Base-by-base conservation (phyloP, 2,329 filamentous ascomycete genomes). In the Cytospora schulzeri region DNA sequence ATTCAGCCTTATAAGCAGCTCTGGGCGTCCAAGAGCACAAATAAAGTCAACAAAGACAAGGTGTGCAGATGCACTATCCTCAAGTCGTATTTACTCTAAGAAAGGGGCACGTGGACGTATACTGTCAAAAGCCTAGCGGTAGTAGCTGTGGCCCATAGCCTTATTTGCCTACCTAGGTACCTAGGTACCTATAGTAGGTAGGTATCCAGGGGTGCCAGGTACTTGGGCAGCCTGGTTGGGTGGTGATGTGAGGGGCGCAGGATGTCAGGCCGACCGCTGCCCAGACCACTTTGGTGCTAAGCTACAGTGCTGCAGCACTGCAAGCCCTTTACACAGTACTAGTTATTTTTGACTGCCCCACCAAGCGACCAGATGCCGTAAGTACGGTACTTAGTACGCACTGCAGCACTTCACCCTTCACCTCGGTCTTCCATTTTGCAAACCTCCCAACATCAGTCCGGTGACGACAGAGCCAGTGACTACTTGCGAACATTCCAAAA, bases 311-410 rank as follows among this genome's bases (percentile, higher is more conserved):
- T 45, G 41, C 41, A 45, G 50, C 29, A 52, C 59, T 55, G 59
- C 59, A 62, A 62, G 59, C 59, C 59, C 59, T 62, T 62, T 56
- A n/a, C n/a, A n/a, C n/a, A n/a, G n/a, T 12, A 7, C 38, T 41
- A 41, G 38, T 41, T 50, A 56, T 62, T 57, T n/a, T 62, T 62
- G 52, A 56, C 28, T 51, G 53, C 60, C 60, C 60, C 60, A 62
- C 60, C 52, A 62, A 51, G 38, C 9, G 9, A 28, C 38, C 29
- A 56, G 60, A 31, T 56, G 45, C 45, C 45, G n/a, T 48, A 48
- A 48, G 45, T 48, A 48, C n/a, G 19, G 33, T 19, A 41, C 38
- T 41, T 41, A n/a, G 38, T 48, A 48, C 41, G 19, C 41, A 45
- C 17, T 22, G 17, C n/a, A 24, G 22, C 45, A 24, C n/a, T 48